Conservation (phyloP, 305 asterid genomes). For the Solanum hybrid region DNA sequence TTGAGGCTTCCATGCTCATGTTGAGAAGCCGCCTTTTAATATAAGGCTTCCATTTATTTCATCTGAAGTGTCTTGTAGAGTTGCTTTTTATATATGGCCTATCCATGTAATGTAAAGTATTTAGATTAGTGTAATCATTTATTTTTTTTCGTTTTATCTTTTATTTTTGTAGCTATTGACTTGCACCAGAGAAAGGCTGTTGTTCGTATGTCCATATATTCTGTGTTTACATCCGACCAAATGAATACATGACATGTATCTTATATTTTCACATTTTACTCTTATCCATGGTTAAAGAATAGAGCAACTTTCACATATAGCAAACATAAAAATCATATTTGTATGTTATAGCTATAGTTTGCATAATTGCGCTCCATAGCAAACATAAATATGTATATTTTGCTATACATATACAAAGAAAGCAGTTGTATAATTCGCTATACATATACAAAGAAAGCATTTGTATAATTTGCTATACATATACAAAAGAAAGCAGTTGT, state of each 20-base stretch:
- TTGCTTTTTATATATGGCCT: neutral
- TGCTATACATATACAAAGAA: too few species aligned
- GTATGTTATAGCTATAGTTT: too few species aligned
- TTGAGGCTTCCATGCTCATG: slow-evolving; percentile 15
- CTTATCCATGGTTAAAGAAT: neutral
- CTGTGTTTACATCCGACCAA: neutral
- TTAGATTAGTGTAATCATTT: neutral
- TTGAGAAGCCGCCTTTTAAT: slow-evolving; percentile 19
- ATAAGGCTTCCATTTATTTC: neutral
- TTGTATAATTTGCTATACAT: too few species aligned
- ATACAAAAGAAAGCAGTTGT: too few species aligned
- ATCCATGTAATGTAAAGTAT: neutral
- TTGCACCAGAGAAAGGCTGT: neutral
- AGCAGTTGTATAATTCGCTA: too few species aligned
- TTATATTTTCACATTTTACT: neutral
- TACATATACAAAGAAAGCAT: too few species aligned
- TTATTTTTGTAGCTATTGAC: neutral
- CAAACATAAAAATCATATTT: too few species aligned
- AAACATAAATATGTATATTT: too few species aligned
- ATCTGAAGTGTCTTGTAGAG: neutral
- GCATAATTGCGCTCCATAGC: too few species aligned
- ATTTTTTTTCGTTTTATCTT: neutral
- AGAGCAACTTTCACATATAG: too few species aligned
- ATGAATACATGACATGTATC: neutral
- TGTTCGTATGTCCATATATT: neutral